A percentile compares a stretch with the other conserved stretches of the same genome.
These are phyloP conservation scores for Fusarium proliferatum DNA, from an alignment of 2,329 filamentous ascomycete genomes.

Conservation along the genomic window DNA sequence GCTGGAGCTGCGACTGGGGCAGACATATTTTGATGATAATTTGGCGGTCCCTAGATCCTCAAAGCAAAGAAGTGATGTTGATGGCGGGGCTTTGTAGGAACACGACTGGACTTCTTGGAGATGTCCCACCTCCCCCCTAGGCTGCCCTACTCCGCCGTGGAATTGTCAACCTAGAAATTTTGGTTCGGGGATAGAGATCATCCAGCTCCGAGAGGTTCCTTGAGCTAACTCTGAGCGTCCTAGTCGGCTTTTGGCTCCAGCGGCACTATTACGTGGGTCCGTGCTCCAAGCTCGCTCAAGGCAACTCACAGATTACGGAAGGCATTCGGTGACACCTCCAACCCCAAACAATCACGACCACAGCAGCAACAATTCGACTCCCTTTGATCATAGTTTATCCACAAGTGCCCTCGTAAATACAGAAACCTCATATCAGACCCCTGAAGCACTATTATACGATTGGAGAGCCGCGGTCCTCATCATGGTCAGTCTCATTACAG, in stretches of 20 bases:
- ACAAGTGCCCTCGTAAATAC: neutral
- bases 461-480: conserved; percentile 49
- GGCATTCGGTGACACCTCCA: conserved; percentile 50
- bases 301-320: conserved; percentile 56
- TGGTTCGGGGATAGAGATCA: conserved; percentile 54
- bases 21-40: conserved; percentile 55
- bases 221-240: conserved; percentile 36
- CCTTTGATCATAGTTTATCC: conserved; percentile 11
- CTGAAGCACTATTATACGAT: neutral
- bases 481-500: conserved; percentile 53
- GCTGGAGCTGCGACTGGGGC: conserved; percentile 52
- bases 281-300: conserved; percentile 55
- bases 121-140: conserved; percentile 52
- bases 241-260: conserved; percentile 33
- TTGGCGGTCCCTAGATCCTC: conserved; percentile 41
- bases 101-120: conserved; percentile 48
- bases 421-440: neutral
- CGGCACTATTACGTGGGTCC: conserved; percentile 37
- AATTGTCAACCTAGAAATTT: conserved; percentile 52
- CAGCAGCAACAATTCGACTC: conserved; percentile 31
- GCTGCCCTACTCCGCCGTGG: conserved; percentile 53
- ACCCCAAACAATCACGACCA: conserved; percentile 44
- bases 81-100: conserved; percentile 49
- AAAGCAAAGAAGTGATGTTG: conserved; percentile 42
- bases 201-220: conserved; percentile 51